Base-by-base conservation (phyloP, 176 grass and related monocot species). In the Ensete ventricosum region DNA sequence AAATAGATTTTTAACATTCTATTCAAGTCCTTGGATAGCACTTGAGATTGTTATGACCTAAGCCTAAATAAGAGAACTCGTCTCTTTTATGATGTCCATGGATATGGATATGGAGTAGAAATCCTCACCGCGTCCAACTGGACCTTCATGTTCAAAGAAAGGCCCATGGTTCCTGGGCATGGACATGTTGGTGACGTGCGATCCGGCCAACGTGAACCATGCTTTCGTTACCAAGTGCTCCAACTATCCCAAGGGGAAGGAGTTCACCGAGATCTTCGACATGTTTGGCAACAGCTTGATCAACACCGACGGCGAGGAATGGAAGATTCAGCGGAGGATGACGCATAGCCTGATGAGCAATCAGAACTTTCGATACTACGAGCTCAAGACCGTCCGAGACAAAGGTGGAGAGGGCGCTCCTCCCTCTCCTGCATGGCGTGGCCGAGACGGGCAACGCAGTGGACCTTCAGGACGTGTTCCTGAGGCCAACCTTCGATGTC, bases 121-220 rank as follows among this genome's bases (percentile, higher is more conserved):
- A 0, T 69, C 66, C 27, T 69, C 14, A 2, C 27, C 26, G 27
- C 11, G 0, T 2, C 14, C 26, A 10, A 9, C 8, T 49, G 66
- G 27, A 69, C 66, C 66, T 16, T 19, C 14, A 17, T 34, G 66
- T 69, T 69, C 26, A 16, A 17, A 19, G 66, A 16, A 17, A 19
- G 66, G 66, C 1, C 66, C 66, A 0, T 50, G 66, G 66, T 48
- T 69, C 26, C 66, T 69, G 5, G 29, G 66, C 16, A 48, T 48
- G 27, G 66, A 69, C 27, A 34, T 69, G 66, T 6, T 69, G 66
- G 8, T 69, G 14, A 69, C 66, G 27, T 68, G 66, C 66, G 27
- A 68, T 27, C 66, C 66, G 1, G 27, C 26, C 0, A 48, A 68
- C 66, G 66, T 68, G n/a, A 68, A 43, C 25, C 66, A 43, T 1